These are phyloP conservation scores for Craterostigma plantagineum DNA, from an alignment of 257 asterid genomes.

Conservation along the genomic window DNA sequence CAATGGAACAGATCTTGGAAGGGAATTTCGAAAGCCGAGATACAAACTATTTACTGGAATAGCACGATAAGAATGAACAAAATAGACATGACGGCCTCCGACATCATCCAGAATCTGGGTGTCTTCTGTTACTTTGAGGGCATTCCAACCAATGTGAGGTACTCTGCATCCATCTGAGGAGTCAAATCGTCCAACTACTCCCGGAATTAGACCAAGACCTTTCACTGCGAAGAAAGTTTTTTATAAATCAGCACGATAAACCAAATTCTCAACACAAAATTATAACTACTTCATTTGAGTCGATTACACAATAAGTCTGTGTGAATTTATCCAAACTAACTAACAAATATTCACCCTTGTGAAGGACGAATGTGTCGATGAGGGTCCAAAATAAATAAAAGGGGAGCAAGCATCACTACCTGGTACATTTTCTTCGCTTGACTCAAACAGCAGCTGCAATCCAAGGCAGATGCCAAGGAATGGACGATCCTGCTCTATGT, in stretches of 20 bases:
- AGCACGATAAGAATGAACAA: slow-evolving; percentile 93
- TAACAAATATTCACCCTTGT: too few species aligned
- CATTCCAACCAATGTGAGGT: slow-evolving; percentile 99
- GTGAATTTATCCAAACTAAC: background rate
- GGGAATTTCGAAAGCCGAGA: slow-evolving; percentile 5
- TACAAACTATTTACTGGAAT: slow-evolving; percentile 38
- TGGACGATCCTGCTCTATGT: slow-evolving; percentile 90
- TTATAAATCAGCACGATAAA: slow-evolving; percentile 4
- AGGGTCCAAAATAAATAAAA: background rate
- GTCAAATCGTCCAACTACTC: slow-evolving; percentile 83
- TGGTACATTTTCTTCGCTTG: slow-evolving; percentile 89
- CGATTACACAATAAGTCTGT: background rate
- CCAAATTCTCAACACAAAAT: background rate
- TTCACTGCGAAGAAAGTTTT: slow-evolving; percentile 42
- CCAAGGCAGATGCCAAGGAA: slow-evolving; percentile 97
- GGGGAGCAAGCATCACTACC: slow-evolving; percentile 19
- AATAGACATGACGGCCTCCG: slow-evolving; percentile 73
- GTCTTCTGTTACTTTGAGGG: slow-evolving; percentile 38
- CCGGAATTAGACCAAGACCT: slow-evolving; percentile 96
- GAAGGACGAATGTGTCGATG: background rate
- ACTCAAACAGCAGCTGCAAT: slow-evolving; percentile 87
- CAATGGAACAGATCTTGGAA: background rate
- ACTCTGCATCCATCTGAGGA: slow-evolving; percentile 65
- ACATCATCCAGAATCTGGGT: slow-evolving; percentile 66
- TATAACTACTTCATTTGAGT: background rate